Evolutionary conservation across 768 basidiomycete genomes (phyloP).

Genomic region (Tephrocybe rancida): DNA sequence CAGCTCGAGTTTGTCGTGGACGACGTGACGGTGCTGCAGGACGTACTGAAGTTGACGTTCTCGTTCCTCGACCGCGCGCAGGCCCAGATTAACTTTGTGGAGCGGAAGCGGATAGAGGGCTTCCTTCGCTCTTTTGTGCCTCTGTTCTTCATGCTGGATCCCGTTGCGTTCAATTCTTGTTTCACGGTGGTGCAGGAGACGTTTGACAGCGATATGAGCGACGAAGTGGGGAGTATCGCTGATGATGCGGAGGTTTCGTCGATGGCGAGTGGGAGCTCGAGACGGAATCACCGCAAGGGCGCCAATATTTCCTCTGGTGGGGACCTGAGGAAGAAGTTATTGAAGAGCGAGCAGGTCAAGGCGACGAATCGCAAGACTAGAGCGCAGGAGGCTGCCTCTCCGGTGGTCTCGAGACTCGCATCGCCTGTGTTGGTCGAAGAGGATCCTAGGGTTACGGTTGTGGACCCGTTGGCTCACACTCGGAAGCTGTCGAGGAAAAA

Average conservation of each 20-base stretch:
- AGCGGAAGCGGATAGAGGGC: constrained; percentile 81
- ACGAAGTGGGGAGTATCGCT: constrained; percentile 40
- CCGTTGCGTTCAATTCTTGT: constrained; percentile 67
- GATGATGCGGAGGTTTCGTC: constrained; percentile 42
- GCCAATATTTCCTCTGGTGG: constrained; percentile 39
- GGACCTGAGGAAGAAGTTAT: constrained; percentile 76
- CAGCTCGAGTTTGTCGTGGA: constrained; percentile 82
- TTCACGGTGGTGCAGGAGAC: constrained; percentile 63
- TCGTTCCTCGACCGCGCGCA: constrained; percentile 90
- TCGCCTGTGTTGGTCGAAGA: constrained; percentile 61
- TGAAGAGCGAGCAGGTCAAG: constrained; percentile 86
- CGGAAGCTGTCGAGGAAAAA: constrained; percentile 40
- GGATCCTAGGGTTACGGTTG: constrained; percentile 34
- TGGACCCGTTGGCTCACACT: constrained; percentile 31
- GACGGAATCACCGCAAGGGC: constrained; percentile 30
- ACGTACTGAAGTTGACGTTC: constrained; percentile 85
- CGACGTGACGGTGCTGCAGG: constrained; percentile 79
- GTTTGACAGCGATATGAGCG: constrained; percentile 58
- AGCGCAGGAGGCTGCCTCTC: constrained; percentile 47
- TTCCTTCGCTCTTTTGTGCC: constrained; percentile 79
- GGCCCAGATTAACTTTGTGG: constrained; percentile 67
- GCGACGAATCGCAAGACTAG: constrained; percentile 61
- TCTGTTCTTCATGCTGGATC: constrained; percentile 76
- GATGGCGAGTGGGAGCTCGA: constrained; percentile 40
- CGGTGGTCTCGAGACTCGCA: constrained; percentile 58